Evolutionary conservation across 768 basidiomycete species (phyloP).

Genomic region (Crepidotus variabilis): DNA sequence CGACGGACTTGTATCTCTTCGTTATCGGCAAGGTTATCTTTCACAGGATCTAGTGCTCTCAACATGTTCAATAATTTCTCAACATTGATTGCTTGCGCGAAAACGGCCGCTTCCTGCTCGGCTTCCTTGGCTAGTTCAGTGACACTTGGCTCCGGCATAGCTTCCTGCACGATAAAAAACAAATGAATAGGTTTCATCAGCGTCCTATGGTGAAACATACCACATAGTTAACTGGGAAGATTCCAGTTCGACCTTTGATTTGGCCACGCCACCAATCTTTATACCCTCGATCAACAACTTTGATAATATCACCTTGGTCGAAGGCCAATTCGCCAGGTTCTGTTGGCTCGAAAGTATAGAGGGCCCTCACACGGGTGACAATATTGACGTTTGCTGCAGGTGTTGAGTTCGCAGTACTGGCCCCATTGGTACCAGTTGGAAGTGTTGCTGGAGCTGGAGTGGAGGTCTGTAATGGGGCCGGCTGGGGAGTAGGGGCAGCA

Average conservation of each 20-base stretch:
- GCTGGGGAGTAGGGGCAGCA: slow-evolving; percentile 4
- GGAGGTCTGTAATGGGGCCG: not conserved
- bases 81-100: slow-evolving; percentile 81
- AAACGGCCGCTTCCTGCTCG: slow-evolving; percentile 85
- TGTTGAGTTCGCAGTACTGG: slow-evolving; percentile 12
- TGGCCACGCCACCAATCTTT: slow-evolving; percentile 98
- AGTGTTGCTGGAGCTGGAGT: slow-evolving; percentile 7
- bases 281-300: slow-evolving; percentile 90
- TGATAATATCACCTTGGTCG: slow-evolving; percentile 89
- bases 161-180: slow-evolving; percentile 47
- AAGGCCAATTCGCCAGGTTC: slow-evolving; percentile 90
- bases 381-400: slow-evolving; percentile 29
- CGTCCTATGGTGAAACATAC: slow-evolving; percentile 30
- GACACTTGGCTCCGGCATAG: slow-evolving; percentile 79
- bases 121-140: slow-evolving; percentile 76
- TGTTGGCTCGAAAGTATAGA: slow-evolving; percentile 85
- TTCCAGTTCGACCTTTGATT: slow-evolving; percentile 83
- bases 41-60: slow-evolving; percentile 64
- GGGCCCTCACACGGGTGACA: slow-evolving; percentile 80
- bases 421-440: slow-evolving; percentile 14
- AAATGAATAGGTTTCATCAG: not conserved
- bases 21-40: slow-evolving; percentile 85
- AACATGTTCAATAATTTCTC: slow-evolving; percentile 78
- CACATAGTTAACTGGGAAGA: slow-evolving; percentile 97
- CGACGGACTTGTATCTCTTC: slow-evolving; percentile 76